Conservation (phyloP, 345 rosid species). For the Erodium maritimum region DNA sequence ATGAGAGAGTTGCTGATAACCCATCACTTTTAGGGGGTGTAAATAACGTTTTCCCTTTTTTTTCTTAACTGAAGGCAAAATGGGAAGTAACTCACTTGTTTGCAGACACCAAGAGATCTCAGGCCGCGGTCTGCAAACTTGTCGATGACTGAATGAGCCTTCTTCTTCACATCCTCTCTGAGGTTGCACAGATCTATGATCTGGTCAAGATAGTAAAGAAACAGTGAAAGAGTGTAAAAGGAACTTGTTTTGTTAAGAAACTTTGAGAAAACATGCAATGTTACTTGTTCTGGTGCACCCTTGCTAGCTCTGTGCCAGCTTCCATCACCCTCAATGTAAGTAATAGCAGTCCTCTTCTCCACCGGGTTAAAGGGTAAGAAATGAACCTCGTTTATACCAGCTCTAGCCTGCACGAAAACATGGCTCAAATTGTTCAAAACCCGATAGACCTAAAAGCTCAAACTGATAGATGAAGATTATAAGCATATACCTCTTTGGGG, state of each 20-base stretch:
- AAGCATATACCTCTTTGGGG: constrained; percentile 34
- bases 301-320: constrained; percentile 73
- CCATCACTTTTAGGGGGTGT: too few species aligned
- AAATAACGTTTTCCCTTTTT: too few species aligned
- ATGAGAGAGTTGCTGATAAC: too few species aligned
- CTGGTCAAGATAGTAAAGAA: constrained; percentile 15
- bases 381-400: constrained; percentile 60
- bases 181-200: constrained; percentile 65
- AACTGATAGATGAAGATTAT: too few species aligned
- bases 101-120: constrained; percentile 62
- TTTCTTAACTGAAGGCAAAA: neutral
- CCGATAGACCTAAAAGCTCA: too few species aligned
- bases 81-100: constrained; percentile 34
- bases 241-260: too few species aligned
- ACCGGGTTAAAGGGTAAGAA: constrained; percentile 84
- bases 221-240: neutral
- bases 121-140: constrained; percentile 84
- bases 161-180: constrained; percentile 44
- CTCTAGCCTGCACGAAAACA: constrained; percentile 43
- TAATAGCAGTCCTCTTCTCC: constrained; percentile 79
- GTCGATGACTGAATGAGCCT: constrained; percentile 67
- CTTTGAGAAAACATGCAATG: neutral
- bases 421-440: neutral
- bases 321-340: constrained; percentile 51
- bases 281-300: constrained; percentile 83